Evolutionary conservation across 257 asterid species (phyloP).

Genomic region (Capsicum chinense): DNA sequence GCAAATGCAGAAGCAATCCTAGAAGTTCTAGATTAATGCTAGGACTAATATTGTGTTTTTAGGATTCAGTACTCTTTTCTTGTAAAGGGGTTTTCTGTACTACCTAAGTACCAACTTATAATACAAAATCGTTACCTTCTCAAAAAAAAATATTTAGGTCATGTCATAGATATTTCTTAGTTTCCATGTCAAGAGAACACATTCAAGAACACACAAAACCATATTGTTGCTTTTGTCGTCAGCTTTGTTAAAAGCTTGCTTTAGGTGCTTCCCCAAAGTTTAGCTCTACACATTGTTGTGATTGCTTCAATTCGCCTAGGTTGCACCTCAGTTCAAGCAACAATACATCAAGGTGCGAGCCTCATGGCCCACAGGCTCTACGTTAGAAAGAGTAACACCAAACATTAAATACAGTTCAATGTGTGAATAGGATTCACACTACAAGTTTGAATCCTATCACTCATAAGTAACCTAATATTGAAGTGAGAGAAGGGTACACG

Average conservation of each 20-base stretch:
- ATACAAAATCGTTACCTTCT: too few relatives aligned
- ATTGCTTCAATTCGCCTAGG: conserved; percentile 1
- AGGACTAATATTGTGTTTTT: too few relatives aligned
- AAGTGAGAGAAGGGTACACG: neutral
- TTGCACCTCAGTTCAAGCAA: neutral
- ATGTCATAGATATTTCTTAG: neutral
- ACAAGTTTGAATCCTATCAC: neutral
- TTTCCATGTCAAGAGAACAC: neutral
- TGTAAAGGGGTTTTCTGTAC: too few relatives aligned
- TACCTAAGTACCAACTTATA: too few relatives aligned
- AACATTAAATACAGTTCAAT: neutral
- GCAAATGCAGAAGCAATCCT: too few relatives aligned
- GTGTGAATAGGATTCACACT: neutral
- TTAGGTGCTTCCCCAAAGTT: neutral
- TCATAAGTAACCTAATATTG: neutral
- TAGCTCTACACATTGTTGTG: neutral
- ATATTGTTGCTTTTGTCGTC: neutral
- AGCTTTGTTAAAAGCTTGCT: neutral
- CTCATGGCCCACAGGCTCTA: conserved; percentile 6
- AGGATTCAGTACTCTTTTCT: too few relatives aligned
- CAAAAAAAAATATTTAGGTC: neutral
- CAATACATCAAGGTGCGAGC: neutral
- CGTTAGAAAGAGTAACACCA: neutral
- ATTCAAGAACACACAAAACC: neutral
- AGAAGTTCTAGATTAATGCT: too few relatives aligned